Evolutionary conservation across 2,329 filamentous ascomycete species (phyloP).

Genomic region (Arthrobotrys entomopaga): DNA sequence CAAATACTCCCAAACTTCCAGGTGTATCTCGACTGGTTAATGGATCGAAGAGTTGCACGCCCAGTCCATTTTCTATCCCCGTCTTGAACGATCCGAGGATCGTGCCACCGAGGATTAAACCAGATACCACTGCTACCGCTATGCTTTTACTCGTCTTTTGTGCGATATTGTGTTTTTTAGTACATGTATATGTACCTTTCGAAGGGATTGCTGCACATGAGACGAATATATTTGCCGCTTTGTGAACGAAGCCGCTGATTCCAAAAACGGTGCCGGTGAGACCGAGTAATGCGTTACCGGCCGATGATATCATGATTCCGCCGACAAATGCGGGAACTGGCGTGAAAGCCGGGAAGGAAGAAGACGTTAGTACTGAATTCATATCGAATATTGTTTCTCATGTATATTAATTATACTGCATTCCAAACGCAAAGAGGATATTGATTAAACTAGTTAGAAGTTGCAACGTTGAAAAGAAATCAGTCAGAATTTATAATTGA

Average conservation of each 20-base stretch:
- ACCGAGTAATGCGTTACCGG: not conserved
- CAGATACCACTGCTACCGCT: not conserved
- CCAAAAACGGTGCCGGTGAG: conserved; percentile 10
- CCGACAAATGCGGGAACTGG: conserved; percentile 2
- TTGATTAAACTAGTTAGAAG: too few species aligned
- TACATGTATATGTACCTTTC: not conserved
- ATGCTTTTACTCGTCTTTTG: not conserved
- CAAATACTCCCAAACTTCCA: not conserved
- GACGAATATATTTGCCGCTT: not conserved
- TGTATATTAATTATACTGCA: too few species aligned
- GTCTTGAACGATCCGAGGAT: not conserved
- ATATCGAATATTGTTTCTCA: not conserved
- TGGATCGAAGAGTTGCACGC: not conserved
- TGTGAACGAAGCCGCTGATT: conserved; percentile 13
- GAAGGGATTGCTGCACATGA: not conserved
- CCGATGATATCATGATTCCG: conserved; percentile 10
- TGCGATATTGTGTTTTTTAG: not conserved
- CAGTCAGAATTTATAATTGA: too few species aligned
- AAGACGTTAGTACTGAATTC: conserved; percentile 4
- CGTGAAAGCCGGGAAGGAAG: conserved; percentile 14
- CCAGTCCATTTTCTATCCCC: not conserved
- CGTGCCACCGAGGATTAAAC: not conserved
- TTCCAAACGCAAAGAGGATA: too few species aligned
- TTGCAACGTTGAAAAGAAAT: too few species aligned
- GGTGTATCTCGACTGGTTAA: not conserved